Percentiles rank a stretch among this genome's conserved stretches.
phyloP scores from a whole-genome alignment of 2,329 filamentous ascomycete species.

The Cercospora brassicicola region DNA sequence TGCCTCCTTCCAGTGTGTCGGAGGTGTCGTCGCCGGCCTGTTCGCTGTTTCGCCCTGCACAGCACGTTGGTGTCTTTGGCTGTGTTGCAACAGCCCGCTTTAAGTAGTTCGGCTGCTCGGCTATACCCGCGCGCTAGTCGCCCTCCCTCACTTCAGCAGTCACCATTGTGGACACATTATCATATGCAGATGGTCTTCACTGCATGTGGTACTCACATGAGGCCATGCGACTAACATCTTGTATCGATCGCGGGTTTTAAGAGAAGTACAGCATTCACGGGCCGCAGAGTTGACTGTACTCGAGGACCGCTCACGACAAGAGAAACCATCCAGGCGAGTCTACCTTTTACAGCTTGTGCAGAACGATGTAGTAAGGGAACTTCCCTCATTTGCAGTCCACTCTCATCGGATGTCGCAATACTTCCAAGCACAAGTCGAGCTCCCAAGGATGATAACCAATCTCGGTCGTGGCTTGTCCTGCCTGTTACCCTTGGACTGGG shows the following conservation, averaged over 20 bases:
- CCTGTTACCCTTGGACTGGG: no score
- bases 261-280: background rate
- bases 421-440: no score
- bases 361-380: background rate
- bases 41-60: background rate
- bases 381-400: no score
- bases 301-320: background rate
- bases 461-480: no score
- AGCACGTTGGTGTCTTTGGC: slow-evolving; percentile 9
- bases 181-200: background rate
- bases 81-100: slow-evolving; percentile 1
- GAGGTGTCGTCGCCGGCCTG: slow-evolving; percentile 4
- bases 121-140: background rate
- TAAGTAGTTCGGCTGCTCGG: slow-evolving; percentile 11
- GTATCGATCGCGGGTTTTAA: background rate
- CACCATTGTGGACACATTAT: background rate
- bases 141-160: background rate
- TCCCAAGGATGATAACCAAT: no score
- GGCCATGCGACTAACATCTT: background rate
- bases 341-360: background rate
- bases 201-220: background rate
- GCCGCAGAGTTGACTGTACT: background rate
- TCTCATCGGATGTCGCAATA: no score
- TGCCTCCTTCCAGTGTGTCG: slow-evolving; percentile 6
- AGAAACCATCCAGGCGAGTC: background rate